Evolutionary conservation across 257 asterid species (phyloP).

Genomic region (Hygrophila difformis): DNA sequence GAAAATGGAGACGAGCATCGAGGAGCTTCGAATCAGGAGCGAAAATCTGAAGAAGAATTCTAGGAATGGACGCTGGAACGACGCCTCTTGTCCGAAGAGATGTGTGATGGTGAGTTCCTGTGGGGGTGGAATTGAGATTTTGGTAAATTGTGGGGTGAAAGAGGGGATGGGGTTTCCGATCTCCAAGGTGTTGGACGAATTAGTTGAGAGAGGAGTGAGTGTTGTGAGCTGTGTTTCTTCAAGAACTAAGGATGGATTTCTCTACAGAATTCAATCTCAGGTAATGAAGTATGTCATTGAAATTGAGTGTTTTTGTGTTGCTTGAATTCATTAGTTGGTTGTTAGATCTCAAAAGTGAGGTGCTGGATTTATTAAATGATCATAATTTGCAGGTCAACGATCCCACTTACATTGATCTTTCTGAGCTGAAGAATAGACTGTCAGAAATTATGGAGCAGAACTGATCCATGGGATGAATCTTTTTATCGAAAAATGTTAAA

Average conservation of each 20-base stretch:
- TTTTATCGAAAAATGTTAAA: too few relatives aligned
- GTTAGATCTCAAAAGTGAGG: too few relatives aligned
- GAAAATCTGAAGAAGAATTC: slow-evolving; percentile 24
- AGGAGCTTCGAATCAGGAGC: slow-evolving; percentile 22
- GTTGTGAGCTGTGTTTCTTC: slow-evolving; percentile 33
- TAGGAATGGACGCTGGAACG: background rate
- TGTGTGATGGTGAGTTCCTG: slow-evolving; percentile 27
- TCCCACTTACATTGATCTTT: slow-evolving; percentile 1
- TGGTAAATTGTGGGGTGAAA: slow-evolving; percentile 17
- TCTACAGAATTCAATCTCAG: slow-evolving; percentile 38
- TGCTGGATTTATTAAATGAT: background rate
- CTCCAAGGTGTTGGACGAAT: slow-evolving; percentile 28
- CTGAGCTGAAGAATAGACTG: slow-evolving; percentile 17
- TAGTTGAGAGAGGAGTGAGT: slow-evolving; percentile 24
- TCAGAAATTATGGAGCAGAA: too few relatives aligned
- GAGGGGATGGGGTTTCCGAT: slow-evolving; percentile 16
- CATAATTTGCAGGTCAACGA: slow-evolving; percentile 21
- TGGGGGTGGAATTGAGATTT: slow-evolving; percentile 29
- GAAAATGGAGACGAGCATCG: background rate
- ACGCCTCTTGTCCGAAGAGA: background rate
- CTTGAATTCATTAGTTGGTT: too few relatives aligned
- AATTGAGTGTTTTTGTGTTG: too few relatives aligned
- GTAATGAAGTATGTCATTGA: slow-evolving; percentile 25
- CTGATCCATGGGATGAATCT: too few relatives aligned
- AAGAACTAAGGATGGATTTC: slow-evolving; percentile 20